Base-by-base conservation (phyloP, 1,284 basidiomycete genomes). In the Neotropicomus parvogracilis region DNA sequence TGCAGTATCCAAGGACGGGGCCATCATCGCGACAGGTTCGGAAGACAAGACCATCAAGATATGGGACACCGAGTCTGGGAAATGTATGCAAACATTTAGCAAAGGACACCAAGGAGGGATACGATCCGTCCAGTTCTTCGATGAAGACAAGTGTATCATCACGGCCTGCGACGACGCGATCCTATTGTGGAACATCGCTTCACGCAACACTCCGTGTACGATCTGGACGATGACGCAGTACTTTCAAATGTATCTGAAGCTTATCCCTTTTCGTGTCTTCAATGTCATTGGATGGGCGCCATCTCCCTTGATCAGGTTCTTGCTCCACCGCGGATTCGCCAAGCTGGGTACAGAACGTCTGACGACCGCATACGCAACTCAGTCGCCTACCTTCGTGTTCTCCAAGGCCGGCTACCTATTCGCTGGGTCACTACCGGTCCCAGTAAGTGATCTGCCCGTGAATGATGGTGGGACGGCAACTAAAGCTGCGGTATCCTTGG, bases 1-100 rank as follows among this genome's bases (percentile, higher is more conserved):
- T n/a, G 31, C 49, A 5, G 19, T 55, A 7, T 62, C 59, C 16
- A n/a, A 28, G 16, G 42, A 60, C 31, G 52, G 58, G 17, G 32
- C 14, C 14, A 36, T 36, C 3, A 1, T 58, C 14, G 55, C 44
- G 1, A 53, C 58, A 0, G 58, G 57, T 20, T 59, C 59, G 1
- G 45, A 57, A 20, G 62, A 64, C 50, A 56, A 58, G 31, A 55
- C 52, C 0, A 20, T 66, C 38, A 63, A 57, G 32, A 33, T 65
- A 14, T 59, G 58, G 58, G 46, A 60, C 12, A 26, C 21, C 13
- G 8, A 2, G 1, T 41, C 55, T 0, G 55, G 60, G 14, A 49
- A 60, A 39, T 59, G 55, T 6, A 55, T 17, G 0, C 34, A 26
- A 2, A 58, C 55, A 0, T 40, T 62, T 17, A 55, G 49, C 19